Percentiles rank a stretch among this genome's conserved stretches.
Conservation (phyloP, 768 basidiomycete species). For the Phanerochaete sordida region DNA sequence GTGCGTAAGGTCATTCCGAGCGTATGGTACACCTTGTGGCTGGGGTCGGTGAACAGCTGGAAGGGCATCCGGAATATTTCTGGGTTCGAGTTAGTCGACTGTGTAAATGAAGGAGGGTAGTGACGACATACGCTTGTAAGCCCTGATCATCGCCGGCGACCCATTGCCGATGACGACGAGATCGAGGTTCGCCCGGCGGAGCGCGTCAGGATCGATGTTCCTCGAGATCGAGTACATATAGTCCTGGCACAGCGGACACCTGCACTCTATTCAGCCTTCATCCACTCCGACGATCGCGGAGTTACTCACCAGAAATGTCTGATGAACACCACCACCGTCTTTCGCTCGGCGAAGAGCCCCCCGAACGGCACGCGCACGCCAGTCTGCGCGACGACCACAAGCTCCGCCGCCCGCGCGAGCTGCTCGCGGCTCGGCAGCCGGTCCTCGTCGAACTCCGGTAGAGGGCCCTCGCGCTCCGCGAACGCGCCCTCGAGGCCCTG, state of each 20-base stretch:
- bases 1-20: conserved; percentile 70
- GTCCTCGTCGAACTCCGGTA: conserved; percentile 38
- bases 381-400: conserved; percentile 63
- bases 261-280: conserved; percentile 16
- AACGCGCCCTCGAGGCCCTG: not conserved
- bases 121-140: conserved; percentile 55
- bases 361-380: conserved; percentile 69
- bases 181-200: conserved; percentile 49
- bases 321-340: conserved; percentile 79
- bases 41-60: conserved; percentile 77
- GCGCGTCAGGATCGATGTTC: conserved; percentile 42
- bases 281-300: not conserved
- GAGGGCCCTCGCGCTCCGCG: not conserved
- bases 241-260: conserved; percentile 84
- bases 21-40: conserved; percentile 59
- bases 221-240: conserved; percentile 70
- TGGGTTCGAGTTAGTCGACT: conserved; percentile 10
- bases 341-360: conserved; percentile 52
- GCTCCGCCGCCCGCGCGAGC: conserved; percentile 56
- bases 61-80: conserved; percentile 73
- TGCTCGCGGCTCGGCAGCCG: conserved; percentile 50
- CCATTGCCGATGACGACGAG: conserved; percentile 80
- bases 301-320: conserved; percentile 70
- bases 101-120: not conserved
- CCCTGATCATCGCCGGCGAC: conserved; percentile 68